A percentile compares a stretch with the other conserved stretches of the same genome.
Evolutionary conservation across 1,139 yeast species (phyloP).

Genomic region (Saccharomyces hybrid): DNA sequence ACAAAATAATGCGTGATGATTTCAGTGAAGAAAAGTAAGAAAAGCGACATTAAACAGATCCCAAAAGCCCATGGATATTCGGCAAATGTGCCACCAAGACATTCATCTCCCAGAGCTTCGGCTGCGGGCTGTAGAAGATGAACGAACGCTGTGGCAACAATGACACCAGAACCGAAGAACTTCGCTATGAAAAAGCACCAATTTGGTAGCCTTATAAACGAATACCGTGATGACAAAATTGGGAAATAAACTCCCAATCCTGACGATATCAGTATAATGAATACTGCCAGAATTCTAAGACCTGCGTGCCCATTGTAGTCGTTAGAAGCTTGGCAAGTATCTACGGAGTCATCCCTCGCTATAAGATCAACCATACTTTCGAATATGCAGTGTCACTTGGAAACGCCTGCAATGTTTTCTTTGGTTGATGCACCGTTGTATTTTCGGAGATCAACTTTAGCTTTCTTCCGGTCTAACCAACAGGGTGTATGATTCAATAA

Average conservation of each 20-base stretch:
- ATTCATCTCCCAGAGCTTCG: constrained; percentile 43
- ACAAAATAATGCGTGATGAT: constrained; percentile 45
- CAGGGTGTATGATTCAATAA: not conserved
- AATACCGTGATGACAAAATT: constrained; percentile 46
- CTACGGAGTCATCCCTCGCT: constrained; percentile 9
- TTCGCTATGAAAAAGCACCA: constrained; percentile 62
- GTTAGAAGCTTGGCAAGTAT: constrained; percentile 21
- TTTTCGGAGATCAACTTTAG: not conserved
- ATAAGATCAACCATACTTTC: constrained; percentile 4
- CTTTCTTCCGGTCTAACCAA: not conserved
- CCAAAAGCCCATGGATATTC: constrained; percentile 60
- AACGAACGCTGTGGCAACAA: constrained; percentile 79
- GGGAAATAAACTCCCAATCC: constrained; percentile 56
- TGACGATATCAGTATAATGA: constrained; percentile 52
- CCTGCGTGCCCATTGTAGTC: constrained; percentile 36
- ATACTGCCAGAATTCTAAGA: constrained; percentile 53
- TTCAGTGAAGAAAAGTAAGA: constrained; percentile 48
- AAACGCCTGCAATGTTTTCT: not conserved
- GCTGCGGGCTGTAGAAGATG: constrained; percentile 76
- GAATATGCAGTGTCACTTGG: not conserved
- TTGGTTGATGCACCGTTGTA: not conserved
- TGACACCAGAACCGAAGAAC: constrained; percentile 88
- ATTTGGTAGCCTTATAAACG: constrained; percentile 46
- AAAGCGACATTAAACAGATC: constrained; percentile 49
- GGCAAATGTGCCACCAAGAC: constrained; percentile 51